Percentiles rank a stretch among this genome's conserved stretches.
Conservation (phyloP, 1,284 basidiomycete species). For the Marasmius oreades region DNA sequence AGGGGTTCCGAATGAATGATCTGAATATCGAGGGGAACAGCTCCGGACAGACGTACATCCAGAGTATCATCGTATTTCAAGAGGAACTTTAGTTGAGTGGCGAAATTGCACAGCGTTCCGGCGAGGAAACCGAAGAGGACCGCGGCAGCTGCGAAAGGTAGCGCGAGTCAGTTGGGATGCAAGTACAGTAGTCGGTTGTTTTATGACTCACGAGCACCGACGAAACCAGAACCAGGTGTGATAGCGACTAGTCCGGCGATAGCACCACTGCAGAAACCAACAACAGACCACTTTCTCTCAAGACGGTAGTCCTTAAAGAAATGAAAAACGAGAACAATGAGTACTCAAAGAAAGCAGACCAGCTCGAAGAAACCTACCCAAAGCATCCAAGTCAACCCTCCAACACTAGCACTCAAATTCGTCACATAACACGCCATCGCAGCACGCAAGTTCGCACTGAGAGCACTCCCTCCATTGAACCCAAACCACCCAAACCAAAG, state of each 20-base stretch:
- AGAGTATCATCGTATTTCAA: slow-evolving; percentile 76
- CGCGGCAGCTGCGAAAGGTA: slow-evolving; percentile 55
- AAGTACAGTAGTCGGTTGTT: too few relatives aligned
- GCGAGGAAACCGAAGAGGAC: slow-evolving; percentile 85
- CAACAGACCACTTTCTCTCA: slow-evolving; percentile 89
- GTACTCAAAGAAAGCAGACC: neutral
- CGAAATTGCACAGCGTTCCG: slow-evolving; percentile 88
- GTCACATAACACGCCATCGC: slow-evolving; percentile 93
- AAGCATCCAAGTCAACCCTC: slow-evolving; percentile 93
- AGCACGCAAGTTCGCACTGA: slow-evolving; percentile 85
- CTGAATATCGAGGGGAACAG: neutral
- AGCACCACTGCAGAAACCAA: slow-evolving; percentile 96
- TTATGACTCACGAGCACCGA: slow-evolving; percentile 63
- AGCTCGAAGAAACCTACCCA: slow-evolving; percentile 44
- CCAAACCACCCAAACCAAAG: slow-evolving; percentile 99
- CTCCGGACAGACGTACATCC: slow-evolving; percentile 49
- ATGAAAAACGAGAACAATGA: neutral
- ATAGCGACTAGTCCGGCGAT: slow-evolving; percentile 89
- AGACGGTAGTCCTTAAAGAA: slow-evolving; percentile 76
- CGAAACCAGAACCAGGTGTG: slow-evolving; percentile 89
- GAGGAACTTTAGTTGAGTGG: slow-evolving; percentile 88
- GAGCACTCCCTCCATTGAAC: slow-evolving; percentile 85
- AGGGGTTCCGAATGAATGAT: too few relatives aligned
- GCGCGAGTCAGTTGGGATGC: too few relatives aligned
- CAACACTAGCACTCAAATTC: slow-evolving; percentile 83